A percentile compares a stretch with the other conserved stretches of the same genome.
phyloP scores from a whole-genome alignment of 306 rosid genomes.

The Ceratonia siliqua region DNA sequence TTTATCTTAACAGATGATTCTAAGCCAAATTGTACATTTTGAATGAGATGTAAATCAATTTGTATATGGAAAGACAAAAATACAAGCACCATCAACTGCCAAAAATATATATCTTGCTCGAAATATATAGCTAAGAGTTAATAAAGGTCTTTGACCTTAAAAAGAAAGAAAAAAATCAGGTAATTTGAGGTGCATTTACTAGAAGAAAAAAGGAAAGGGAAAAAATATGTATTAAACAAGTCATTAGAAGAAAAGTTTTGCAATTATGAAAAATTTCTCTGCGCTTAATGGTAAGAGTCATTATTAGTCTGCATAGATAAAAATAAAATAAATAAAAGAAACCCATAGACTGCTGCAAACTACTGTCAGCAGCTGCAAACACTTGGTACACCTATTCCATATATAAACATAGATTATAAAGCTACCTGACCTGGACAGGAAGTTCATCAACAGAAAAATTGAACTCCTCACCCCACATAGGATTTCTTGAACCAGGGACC shows the following conservation, averaged over 20 bases:
- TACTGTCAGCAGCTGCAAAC: slow-evolving; percentile 23
- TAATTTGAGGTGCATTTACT: not conserved
- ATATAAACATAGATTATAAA: slow-evolving; percentile 23
- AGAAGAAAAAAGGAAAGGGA: not conserved
- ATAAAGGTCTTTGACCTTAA: not conserved
- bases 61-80: not conserved
- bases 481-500: slow-evolving; percentile 99
- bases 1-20: not conserved
- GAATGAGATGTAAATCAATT: slow-evolving; percentile 11
- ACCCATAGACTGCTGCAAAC: slow-evolving; percentile 26
- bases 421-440: slow-evolving; percentile 96
- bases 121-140: not conserved
- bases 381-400: slow-evolving; percentile 12
- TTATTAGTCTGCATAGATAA: not conserved
- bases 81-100: slow-evolving; percentile 12
- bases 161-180: not conserved
- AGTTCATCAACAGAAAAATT: slow-evolving; percentile 93
- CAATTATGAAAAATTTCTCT: not conserved
- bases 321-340: no score
- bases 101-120: slow-evolving; percentile 9
- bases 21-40: not conserved
- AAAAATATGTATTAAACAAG: not conserved
- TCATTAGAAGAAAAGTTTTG: slow-evolving; percentile 12
- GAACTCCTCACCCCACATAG: slow-evolving; percentile 99
- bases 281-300: slow-evolving; percentile 18